phyloP scores from a whole-genome alignment of 2,329 filamentous ascomycete species.

The Zasmidium cellare region DNA sequence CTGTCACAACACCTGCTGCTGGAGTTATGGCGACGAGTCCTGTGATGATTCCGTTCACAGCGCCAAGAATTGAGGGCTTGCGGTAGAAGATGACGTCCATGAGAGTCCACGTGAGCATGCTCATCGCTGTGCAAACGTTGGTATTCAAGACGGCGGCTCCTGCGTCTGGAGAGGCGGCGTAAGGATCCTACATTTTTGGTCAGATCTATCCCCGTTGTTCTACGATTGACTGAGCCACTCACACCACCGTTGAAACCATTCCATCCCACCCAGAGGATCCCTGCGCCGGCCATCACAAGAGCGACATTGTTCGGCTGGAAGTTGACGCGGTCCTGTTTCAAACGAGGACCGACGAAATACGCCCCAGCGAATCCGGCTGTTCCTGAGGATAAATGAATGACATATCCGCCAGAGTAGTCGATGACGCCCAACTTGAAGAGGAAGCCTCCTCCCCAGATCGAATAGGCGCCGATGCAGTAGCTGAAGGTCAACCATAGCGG shows the following conservation, averaged over 20 bases:
- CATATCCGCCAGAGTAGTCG: constrained; percentile 55
- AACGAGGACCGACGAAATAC: constrained; percentile 50
- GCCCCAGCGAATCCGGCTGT: constrained; percentile 51
- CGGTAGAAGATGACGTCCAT: constrained; percentile 50
- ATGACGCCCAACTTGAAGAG: constrained; percentile 49
- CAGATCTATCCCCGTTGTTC: neutral
- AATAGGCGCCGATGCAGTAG: constrained; percentile 47
- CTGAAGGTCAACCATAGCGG: constrained; percentile 53
- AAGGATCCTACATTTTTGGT: constrained; percentile 41
- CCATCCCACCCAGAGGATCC: constrained; percentile 55
- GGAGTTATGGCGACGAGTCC: constrained; percentile 55
- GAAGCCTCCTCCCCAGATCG: constrained; percentile 51
- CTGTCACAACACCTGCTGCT: constrained; percentile 52
- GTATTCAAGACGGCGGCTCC: constrained; percentile 55
- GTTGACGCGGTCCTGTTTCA: constrained; percentile 46
- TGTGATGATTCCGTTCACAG: constrained; percentile 54
- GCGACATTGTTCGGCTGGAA: constrained; percentile 51
- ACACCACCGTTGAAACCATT: constrained; percentile 55
- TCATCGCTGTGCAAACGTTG: constrained; percentile 51
- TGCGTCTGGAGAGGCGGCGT: constrained; percentile 51
- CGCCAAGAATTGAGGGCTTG: constrained; percentile 53
- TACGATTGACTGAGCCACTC: neutral
- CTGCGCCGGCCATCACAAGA: constrained; percentile 48
- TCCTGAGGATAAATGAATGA: constrained; percentile 55
- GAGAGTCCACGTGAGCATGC: constrained; percentile 48